Evolutionary conservation across 306 rosid species (phyloP), one percentile per base, ranked within the genome.

Genomic region (Hippophae rhamnoides): DNA sequence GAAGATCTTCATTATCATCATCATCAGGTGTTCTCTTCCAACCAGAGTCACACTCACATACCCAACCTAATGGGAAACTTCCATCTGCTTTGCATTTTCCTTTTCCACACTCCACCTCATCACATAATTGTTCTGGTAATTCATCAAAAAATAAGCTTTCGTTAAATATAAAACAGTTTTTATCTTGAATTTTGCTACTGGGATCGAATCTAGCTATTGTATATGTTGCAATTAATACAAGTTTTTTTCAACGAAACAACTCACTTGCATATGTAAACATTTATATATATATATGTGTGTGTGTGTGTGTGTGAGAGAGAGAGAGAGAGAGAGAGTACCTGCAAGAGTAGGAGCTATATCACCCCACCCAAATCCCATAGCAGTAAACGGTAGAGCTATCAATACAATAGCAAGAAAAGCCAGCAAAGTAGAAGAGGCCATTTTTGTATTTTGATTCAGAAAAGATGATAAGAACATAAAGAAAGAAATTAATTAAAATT

Each of bases 101-200:
- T 47, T 67, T 84, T 52, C 97, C 97, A 56, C 97, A 90, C 58
- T 84, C 84, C 42, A 90, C 78, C 44, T 73, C 67, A 0, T 82
- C 74, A 41, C 97, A 90, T 26, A 82, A 12, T 60, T 69, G 42
- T 7, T 2, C 97, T 90, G 81, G 54, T 78, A 69, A 57, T 47
- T 9, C 10, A 47, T 9, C 26, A 9, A 63, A 12, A 43, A 57
- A 13, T 61, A 18, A 0, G 1, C 23, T 18, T 18, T 18, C 23
- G 23, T 18, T 18, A 18, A 18, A 18, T 18, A 18, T 18, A 18
- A 18, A 18, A 18, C 23, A 18, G 23, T 18, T 18, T 18, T 18
- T 18, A 18, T 18, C 23, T 0, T 18, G 23, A 18, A 18, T 18
- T 18, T 18, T 18, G 23, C 23, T 18, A 18, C 1, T 18, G 23